Base-by-base conservation (phyloP, 2,329 filamentous ascomycete species). In the Talaromyces piceae region DNA sequence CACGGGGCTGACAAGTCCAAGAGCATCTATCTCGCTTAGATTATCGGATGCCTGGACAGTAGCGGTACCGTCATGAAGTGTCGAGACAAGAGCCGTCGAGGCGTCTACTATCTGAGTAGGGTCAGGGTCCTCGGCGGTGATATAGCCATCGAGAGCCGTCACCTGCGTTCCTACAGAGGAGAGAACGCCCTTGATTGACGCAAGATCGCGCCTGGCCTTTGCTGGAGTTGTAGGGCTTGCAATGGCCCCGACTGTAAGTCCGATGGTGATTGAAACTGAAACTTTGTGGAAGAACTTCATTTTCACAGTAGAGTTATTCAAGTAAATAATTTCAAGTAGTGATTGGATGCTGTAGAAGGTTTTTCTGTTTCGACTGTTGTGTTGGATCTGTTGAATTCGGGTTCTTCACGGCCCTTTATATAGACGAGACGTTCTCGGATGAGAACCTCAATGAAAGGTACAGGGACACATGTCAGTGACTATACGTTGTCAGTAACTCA, bases 21-120 rank as follows among this genome's bases (percentile, higher is more conserved):
- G 26, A 9, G 49, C 25, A 37, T 51, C 49, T 20, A 4, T n/a
- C 1, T 41, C 45, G 57, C 52, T 54, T 44, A 68, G 58, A 13
- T 54, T 46, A 9, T 31, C 37, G 41, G 58, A 53, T 48, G 25
- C 54, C 26, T 62, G 56, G 47, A 65, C 63, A 23, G 54, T 52
- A n/a, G 50, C 46, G 54, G 57, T 56, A 50, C 64, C 65, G 25
- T 51, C 20, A 47, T 58, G 59, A 59, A 66, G 63, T 47, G 53
- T 54, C 30, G 50, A 47, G 47, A 65, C 51, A 44, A 67, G 45
- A 8, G 54, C 47, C 5, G 55, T 46, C 5, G 62, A 60, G 53
- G 63, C 65, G n/a, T 54, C 52, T 48, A 58, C 39, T 30, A 64
- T 53, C 27, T 45, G 27, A 22, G 46, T 31, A 30, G 53, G 37